These are phyloP conservation scores for Lolium rigidum DNA, from an alignment of 176 grass and related monocot genomes.

Conservation along the genomic window DNA sequence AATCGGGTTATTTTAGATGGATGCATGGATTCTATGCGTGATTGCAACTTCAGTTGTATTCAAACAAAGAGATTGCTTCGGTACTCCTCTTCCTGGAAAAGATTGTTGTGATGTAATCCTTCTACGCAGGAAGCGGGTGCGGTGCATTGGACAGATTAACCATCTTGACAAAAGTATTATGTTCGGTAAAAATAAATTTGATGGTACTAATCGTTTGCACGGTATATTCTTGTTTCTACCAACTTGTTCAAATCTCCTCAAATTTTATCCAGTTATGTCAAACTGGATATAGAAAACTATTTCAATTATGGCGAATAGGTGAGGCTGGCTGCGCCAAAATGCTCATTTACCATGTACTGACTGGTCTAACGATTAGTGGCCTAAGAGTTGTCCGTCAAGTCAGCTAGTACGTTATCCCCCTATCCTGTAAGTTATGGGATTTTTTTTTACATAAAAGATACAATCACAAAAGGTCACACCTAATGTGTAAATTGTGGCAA, in stretches of 20 bases:
- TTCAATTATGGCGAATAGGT: neutral
- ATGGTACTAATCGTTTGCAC: too few relatives aligned
- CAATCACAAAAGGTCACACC: too few relatives aligned
- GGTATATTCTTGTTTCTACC: neutral
- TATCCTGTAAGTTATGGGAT: too few relatives aligned
- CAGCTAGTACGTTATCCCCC: too few relatives aligned
- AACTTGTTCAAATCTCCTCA: neutral
- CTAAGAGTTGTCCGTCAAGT: too few relatives aligned
- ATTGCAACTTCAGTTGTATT: conserved; percentile 8
- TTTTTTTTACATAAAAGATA: too few relatives aligned
- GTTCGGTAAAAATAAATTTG: neutral
- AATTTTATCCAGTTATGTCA: neutral
- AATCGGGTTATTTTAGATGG: conserved; percentile 6
- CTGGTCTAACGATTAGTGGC: neutral
- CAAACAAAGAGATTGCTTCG: conserved; percentile 1
- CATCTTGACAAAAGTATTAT: neutral
- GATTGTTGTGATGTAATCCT: neutral
- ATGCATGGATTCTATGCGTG: neutral
- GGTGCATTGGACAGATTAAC: neutral
- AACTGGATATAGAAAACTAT: too few relatives aligned
- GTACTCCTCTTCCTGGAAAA: neutral
- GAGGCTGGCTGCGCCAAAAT: neutral
- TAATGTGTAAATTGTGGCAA: neutral
- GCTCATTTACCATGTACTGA: neutral
- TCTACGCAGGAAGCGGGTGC: neutral